Conservation (phyloP, 2,329 filamentous ascomycete genomes). For the Onygenales sp. region DNA sequence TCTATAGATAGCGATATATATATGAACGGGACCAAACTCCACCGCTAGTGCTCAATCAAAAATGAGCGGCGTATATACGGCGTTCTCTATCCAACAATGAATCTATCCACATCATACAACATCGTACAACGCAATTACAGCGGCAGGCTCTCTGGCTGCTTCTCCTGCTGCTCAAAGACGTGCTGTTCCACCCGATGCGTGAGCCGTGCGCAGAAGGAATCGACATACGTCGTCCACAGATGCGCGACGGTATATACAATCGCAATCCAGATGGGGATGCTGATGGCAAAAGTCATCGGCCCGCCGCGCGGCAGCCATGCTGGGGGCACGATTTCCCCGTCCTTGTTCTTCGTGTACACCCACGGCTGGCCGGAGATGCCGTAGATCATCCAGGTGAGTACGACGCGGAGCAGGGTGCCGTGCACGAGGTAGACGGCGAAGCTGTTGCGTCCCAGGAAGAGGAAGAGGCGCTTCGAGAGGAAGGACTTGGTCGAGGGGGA, state of each 20-base stretch:
- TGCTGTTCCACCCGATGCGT: conserved; percentile 40
- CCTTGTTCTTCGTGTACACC: conserved; percentile 32
- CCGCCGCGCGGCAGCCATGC: conserved; percentile 34
- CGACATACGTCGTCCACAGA: conserved; percentile 45
- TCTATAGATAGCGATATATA: too few species aligned
- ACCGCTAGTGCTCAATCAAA: too few species aligned
- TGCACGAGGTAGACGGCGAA: conserved; percentile 49
- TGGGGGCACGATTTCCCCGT: conserved; percentile 29
- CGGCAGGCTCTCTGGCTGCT: conserved; percentile 13
- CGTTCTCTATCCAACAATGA: not conserved
- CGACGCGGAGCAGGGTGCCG: conserved; percentile 43
- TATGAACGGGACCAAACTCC: too few species aligned
- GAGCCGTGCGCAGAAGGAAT: conserved; percentile 39
- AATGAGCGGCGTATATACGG: not conserved
- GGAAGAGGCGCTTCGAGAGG: conserved; percentile 41
- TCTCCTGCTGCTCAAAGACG: conserved; percentile 38
- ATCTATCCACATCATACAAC: not conserved
- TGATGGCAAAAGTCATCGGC: conserved; percentile 31
- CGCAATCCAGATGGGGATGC: conserved; percentile 38
- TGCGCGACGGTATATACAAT: conserved; percentile 40
- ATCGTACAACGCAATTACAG: not conserved
- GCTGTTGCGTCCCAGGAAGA: conserved; percentile 47
- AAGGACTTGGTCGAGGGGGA: conserved; percentile 40
- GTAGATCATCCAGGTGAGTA: conserved; percentile 45
- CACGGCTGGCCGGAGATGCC: conserved; percentile 40